Conservation (phyloP, 331 rosid species). For the Erythrophleum ivorense region DNA sequence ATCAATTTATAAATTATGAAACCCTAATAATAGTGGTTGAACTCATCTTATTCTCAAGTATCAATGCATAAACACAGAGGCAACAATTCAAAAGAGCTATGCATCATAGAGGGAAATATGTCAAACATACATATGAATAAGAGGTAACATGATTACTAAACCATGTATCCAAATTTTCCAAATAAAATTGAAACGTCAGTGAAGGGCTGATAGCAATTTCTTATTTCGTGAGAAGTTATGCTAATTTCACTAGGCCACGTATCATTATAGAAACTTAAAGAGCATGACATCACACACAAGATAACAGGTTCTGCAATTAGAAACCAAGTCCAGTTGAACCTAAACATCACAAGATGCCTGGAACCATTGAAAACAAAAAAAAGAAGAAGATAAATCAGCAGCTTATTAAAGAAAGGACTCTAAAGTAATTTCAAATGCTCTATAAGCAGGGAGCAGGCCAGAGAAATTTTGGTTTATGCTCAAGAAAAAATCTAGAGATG, state of each 20-base stretch:
- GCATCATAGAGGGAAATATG: background rate
- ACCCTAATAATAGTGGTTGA: background rate
- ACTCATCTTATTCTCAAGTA: too few relatives aligned
- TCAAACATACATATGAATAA: background rate
- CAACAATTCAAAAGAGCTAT: background rate
- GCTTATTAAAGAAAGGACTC: background rate
- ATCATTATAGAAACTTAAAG: background rate
- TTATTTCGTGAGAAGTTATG: background rate
- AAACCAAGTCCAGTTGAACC: background rate
- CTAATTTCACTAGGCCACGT: background rate
- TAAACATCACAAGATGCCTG: background rate
- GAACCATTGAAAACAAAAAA: background rate
- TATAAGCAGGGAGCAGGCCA: background rate
- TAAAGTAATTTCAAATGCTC: background rate
- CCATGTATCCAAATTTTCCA: background rate
- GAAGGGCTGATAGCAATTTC: background rate
- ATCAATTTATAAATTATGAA: too few relatives aligned
- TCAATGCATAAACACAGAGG: background rate
- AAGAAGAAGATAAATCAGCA: background rate
- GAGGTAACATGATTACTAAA: background rate
- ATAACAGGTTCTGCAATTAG: background rate
- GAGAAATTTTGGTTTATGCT: background rate
- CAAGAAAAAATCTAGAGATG: background rate
- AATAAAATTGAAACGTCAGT: background rate
- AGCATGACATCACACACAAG: background rate